Base-by-base conservation (phyloP, 208 protist species). In the Trypanosoma platydactyli region DNA sequence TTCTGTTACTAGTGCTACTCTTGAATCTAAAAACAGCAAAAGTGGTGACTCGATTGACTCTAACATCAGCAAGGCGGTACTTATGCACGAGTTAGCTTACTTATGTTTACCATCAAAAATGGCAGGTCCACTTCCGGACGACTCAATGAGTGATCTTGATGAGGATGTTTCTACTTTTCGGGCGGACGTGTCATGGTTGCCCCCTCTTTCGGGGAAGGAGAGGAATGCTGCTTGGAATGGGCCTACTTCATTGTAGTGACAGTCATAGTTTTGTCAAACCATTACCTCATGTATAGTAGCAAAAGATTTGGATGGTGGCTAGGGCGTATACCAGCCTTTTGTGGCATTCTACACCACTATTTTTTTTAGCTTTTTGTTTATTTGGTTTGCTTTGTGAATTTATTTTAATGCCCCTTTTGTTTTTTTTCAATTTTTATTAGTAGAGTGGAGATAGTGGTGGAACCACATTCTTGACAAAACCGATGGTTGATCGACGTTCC, bases 71-170 rank as follows among this genome's bases (percentile, higher is more conserved):
- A 38, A 9, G 33, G 3, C 5, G 20, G 55, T 25, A 49, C 41
- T 45, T 61, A 5, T 48, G 20, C 60, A 76, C 15, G 58, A 69
- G 15, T 33, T 64, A 46, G 42, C 20, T 25, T 48, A 59, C 49
- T 9, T 64, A 44, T 54, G 65, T 48, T 2, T 68, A 4, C 70
- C 66, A 3, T 41, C 45, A n/a, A 77, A 77, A 35, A 13, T 80
- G 24, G n/a, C 12, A 18, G 68, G 66, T 3, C 64, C 67, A 13
- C 20, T 69, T 6, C 52, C 54, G 18, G 76, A 80, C 9, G 76
- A 80, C 56, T 80, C 76, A 5, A 29, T 80, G 18, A 80, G 76
- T 42, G 76, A 66, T 24, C 67, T 56, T 64, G 76, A 80, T 20
- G 55, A 51, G 4, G 64, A 73, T 3, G 76, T 67, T 0, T 13